Percentiles rank a stretch among this genome's conserved stretches.
These are phyloP conservation scores for Pythium volutum DNA, from an alignment of 352 stramenopile species.

Conservation along the genomic window DNA sequence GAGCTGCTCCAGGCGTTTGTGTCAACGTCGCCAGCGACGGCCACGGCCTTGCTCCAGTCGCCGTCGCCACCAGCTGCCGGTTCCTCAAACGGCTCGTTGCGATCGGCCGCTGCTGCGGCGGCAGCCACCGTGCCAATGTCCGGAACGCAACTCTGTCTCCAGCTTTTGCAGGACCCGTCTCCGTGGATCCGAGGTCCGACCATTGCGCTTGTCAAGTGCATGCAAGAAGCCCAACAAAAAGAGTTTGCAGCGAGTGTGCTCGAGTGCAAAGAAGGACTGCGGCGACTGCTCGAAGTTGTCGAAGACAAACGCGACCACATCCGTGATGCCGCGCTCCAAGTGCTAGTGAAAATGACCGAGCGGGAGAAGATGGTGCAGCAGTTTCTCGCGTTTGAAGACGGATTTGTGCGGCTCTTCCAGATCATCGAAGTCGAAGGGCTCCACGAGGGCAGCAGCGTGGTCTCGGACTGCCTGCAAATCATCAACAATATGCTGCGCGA, in stretches of 20 bases:
- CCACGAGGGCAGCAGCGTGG: constrained; percentile 46
- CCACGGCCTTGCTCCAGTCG: constrained; percentile 37
- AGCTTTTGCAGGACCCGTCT: constrained; percentile 72
- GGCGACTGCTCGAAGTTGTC: constrained; percentile 67
- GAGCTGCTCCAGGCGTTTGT: constrained; percentile 67
- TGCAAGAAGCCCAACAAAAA: constrained; percentile 54
- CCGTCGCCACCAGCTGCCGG: not conserved
- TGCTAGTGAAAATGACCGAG: constrained; percentile 67
- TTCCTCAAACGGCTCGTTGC: constrained; percentile 6
- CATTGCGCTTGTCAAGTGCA: constrained; percentile 47
- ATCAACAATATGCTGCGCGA: constrained; percentile 78
- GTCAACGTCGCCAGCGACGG: constrained; percentile 30
- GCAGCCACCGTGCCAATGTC: constrained; percentile 24
- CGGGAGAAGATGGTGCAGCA: constrained; percentile 72
- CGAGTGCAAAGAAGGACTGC: constrained; percentile 65
- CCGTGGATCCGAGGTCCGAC: constrained; percentile 77
- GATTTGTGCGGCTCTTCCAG: constrained; percentile 67
- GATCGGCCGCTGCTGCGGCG: not conserved
- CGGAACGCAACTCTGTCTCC: constrained; percentile 60
- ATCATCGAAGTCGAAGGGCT: constrained; percentile 73
- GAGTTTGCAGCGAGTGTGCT: constrained; percentile 48
- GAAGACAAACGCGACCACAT: constrained; percentile 82
- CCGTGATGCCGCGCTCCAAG: constrained; percentile 63
- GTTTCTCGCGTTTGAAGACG: constrained; percentile 84
- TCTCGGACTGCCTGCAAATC: constrained; percentile 74